phyloP scores from a whole-genome alignment of 2,329 filamentous ascomycete species.

The Epichloe elymi region DNA sequence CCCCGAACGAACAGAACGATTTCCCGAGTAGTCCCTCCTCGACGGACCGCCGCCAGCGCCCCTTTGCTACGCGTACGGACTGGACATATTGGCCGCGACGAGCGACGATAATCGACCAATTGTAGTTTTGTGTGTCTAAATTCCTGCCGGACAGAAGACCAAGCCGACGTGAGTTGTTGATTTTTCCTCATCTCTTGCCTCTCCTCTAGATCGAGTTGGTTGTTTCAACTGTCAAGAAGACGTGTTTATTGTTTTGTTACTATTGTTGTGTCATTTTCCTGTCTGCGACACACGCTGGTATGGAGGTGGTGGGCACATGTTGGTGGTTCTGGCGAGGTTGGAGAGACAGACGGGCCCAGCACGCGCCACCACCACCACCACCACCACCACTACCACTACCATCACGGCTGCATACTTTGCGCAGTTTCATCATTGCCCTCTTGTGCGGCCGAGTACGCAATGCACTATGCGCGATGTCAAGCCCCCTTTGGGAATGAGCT shows the following conservation, averaged over 20 bases:
- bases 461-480: neutral
- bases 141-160: neutral
- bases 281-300: conserved; percentile 5
- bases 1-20: neutral
- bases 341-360: neutral
- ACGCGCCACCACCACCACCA: neutral
- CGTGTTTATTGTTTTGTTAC: neutral
- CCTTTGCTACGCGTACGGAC: too few relatives aligned
- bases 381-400: too few relatives aligned
- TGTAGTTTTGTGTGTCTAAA: too few relatives aligned
- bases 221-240: too few relatives aligned
- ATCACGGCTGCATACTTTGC: neutral
- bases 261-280: conserved; percentile 2
- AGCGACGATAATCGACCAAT: too few relatives aligned
- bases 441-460: too few relatives aligned
- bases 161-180: neutral
- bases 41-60: neutral
- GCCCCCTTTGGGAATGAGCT: neutral
- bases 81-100: too few relatives aligned
- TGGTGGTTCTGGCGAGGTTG: neutral
- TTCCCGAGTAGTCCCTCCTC: neutral
- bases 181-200: neutral
- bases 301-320: neutral
- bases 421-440: too few relatives aligned
- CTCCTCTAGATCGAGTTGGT: neutral